Evolutionary conservation across 2,329 filamentous ascomycete species (phyloP).

Genomic region (Neofusicoccum sp.): DNA sequence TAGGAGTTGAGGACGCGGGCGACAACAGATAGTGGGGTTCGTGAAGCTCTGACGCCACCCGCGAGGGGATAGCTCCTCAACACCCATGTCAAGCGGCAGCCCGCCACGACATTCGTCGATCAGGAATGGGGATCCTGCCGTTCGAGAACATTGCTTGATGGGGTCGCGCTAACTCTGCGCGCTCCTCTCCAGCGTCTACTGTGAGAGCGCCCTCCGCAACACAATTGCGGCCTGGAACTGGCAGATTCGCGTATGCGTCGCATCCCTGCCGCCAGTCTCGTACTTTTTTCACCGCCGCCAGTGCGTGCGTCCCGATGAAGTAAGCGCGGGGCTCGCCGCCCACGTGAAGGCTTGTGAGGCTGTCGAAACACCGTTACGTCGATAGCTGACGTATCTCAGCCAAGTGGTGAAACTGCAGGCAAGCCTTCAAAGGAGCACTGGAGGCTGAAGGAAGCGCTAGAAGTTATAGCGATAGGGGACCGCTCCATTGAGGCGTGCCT

Average conservation of each 20-base stretch:
- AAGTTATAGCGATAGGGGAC: too few species aligned
- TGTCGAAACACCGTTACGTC: too few species aligned
- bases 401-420: too few species aligned
- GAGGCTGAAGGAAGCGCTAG: too few species aligned
- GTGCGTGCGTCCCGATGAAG: neutral
- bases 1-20: constrained; percentile 2
- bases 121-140: constrained; percentile 4
- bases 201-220: neutral
- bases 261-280: constrained; percentile 1
- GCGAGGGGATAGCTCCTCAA: constrained; percentile 16
- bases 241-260: neutral
- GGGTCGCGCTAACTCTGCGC: neutral
- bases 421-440: too few species aligned
- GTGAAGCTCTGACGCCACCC: constrained; percentile 12
- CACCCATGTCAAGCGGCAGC: constrained; percentile 3
- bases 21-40: constrained; percentile 16
- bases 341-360: neutral
- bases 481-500: too few species aligned
- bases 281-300: constrained; percentile 1
- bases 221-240: neutral
- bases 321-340: neutral
- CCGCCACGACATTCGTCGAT: constrained; percentile 11
- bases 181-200: neutral
- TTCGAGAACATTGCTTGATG: constrained; percentile 13
- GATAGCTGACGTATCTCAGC: too few species aligned